Percentiles rank a stretch among this genome's conserved stretches.
Conservation (phyloP, 2,329 filamentous ascomycete species). For the Metarhizium rileyi region DNA sequence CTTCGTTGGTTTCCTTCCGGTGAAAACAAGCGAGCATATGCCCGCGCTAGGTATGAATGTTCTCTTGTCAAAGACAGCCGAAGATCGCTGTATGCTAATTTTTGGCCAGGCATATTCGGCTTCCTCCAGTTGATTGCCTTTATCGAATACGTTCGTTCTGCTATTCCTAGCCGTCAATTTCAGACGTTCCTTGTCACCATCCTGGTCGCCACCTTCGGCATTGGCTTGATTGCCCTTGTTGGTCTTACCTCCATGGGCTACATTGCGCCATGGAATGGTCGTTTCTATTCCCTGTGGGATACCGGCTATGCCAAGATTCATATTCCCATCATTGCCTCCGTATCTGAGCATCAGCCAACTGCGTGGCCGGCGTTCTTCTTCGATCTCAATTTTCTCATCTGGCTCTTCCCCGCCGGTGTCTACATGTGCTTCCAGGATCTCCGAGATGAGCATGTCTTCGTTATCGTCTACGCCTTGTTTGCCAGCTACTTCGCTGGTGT, state of each 20-base stretch:
- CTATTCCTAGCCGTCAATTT: constrained; percentile 87
- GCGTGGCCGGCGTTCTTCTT: constrained; percentile 99
- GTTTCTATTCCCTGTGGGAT: constrained; percentile 99
- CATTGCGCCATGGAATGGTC: constrained; percentile 94
- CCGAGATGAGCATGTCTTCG: constrained; percentile 92
- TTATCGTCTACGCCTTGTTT: constrained; percentile 94
- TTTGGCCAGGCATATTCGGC: constrained; percentile 73
- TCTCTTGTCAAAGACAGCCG: not conserved
- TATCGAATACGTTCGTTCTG: constrained; percentile 81
- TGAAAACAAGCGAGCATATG: constrained; percentile 98
- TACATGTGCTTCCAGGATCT: constrained; percentile 96
- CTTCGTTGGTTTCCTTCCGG: constrained; percentile 93
- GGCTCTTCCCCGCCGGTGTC: constrained; percentile 96
- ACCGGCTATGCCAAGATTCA: constrained; percentile 98
- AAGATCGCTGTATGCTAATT: constrained; percentile 8
- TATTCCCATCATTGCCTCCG: constrained; percentile 98
- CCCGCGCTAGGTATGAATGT: constrained; percentile 68
- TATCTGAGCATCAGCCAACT: constrained; percentile 97
- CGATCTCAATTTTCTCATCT: constrained; percentile 95
- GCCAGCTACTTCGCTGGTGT: constrained; percentile 98
- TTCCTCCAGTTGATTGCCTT: constrained; percentile 89
- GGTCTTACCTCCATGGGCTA: constrained; percentile 82
- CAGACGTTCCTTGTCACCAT: constrained; percentile 75
- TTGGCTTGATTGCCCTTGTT: constrained; percentile 67
- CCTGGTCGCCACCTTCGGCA: constrained; percentile 62